Base-by-base conservation (phyloP, 2,329 filamentous ascomycete species). In the Cercospora brassicicola region DNA sequence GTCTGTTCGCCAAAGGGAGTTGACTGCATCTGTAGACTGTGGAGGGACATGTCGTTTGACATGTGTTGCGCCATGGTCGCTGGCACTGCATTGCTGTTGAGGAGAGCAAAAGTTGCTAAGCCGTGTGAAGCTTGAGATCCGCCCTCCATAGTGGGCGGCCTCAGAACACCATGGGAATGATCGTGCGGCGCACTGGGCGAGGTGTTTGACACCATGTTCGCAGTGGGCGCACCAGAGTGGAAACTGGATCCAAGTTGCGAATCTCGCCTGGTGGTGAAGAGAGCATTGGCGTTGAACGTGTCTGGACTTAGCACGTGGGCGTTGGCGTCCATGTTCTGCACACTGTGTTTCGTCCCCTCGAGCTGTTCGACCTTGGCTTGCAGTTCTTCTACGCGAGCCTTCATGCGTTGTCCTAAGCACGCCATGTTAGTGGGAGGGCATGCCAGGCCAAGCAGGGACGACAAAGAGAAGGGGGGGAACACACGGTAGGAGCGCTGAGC, bases 401-500 rank as follows among this genome's bases (percentile, higher is more conserved):
- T 64, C 62, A 64, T 64, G 31, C 62, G 62, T 26, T 57, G 51
- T 9, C 62, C 62, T 64, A 20, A 5, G 30, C 28, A n/a, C 10
- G 11, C 11, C 55, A 9, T 20, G 15, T 31, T 13, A 33, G 55
- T 57, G 20, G 26, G 48, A 26, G 48, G 8, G 48, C 20, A 28
- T 18, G 48, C 20, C 53, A 31, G 53, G 11, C 26, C 15, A 15
- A 18, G 53, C 26, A 57, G 26, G 53, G 11, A 28, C 5, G 53
- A n/a, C 13, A 26, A 28, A 30, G 53, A 18, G 13, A 20, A 20
- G 53, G 11, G 13, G 53, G 20, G 18, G 26, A 10, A 64, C 62
- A 13, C 8, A 64, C 62, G 51, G 15, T 64, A 64, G 15, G 51
- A 64, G 18, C 62, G 62, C 23, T 64, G 62, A 13, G 62, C 62